Conservation (phyloP, 768 basidiomycete genomes). For the Cyclocybe aegerita region DNA sequence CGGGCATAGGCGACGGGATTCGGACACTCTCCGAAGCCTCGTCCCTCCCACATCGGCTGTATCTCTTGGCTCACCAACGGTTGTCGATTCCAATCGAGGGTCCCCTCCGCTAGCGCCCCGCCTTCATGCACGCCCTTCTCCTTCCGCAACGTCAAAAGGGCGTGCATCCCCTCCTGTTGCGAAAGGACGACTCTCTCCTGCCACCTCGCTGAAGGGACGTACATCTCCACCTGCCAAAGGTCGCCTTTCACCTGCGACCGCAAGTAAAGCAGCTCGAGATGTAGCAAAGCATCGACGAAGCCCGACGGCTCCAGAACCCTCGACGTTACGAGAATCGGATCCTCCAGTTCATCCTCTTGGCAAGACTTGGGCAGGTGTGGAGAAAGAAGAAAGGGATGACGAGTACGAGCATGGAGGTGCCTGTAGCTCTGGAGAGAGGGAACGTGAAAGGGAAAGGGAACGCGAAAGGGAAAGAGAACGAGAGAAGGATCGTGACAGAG, state of each 20-base stretch:
- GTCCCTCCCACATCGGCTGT: conserved; percentile 31
- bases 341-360: conserved; percentile 24
- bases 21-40: conserved; percentile 64
- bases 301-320: conserved; percentile 66
- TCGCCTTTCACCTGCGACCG: conserved; percentile 28
- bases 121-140: conserved; percentile 22
- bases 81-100: conserved; percentile 36
- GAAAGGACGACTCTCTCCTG: conserved; percentile 18
- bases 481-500: conserved; percentile 25
- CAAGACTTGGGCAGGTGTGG: conserved; percentile 39
- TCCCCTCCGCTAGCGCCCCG: conserved; percentile 17
- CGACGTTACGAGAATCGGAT: conserved; percentile 30
- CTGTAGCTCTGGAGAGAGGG: conserved; percentile 35
- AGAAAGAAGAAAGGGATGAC: conserved; percentile 41
- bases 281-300: conserved; percentile 58
- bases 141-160: conserved; percentile 24
- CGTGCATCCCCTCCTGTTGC: conserved; percentile 32
- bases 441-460: conserved; percentile 31
- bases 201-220: conserved; percentile 21
- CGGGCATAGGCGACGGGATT: conserved; percentile 68
- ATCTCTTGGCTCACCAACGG: conserved; percentile 50
- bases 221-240: conserved; percentile 25
- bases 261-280: conserved; percentile 26
- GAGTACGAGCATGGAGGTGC: conserved; percentile 26
- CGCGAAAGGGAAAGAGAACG: conserved; percentile 19